A percentile compares a stretch with the other conserved stretches of the same genome.
phyloP scores from a whole-genome alignment of 2,329 filamentous ascomycete species.

The Berkeleyomyces basicola region DNA sequence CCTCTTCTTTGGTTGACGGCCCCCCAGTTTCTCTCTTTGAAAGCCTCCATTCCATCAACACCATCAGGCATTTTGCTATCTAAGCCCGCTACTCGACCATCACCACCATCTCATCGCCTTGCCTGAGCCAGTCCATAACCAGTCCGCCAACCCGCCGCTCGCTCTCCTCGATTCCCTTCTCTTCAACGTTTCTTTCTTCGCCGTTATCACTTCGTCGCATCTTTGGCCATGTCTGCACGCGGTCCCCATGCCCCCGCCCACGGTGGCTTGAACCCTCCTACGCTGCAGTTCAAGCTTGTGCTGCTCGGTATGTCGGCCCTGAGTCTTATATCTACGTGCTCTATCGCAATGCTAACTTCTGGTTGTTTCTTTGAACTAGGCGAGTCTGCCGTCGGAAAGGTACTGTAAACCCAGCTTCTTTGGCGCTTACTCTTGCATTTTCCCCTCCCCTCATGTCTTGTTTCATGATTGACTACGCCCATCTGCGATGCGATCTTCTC shows the following conservation, averaged over 20 bases:
- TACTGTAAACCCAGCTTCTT: slow-evolving; percentile 23
- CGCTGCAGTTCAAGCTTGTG: slow-evolving; percentile 98
- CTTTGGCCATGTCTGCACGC: slow-evolving; percentile 63
- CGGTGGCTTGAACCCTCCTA: slow-evolving; percentile 59
- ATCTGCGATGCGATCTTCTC: no score
- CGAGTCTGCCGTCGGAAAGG: slow-evolving; percentile 98
- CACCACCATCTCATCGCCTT: background rate
- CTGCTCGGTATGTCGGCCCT: slow-evolving; percentile 58
- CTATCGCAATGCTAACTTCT: background rate
- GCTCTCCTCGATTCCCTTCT: background rate
- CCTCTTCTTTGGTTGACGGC: background rate
- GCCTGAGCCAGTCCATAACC: background rate
- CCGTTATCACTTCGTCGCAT: slow-evolving; percentile 14
- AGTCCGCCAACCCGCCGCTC: background rate
- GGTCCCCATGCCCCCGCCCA: slow-evolving; percentile 37
- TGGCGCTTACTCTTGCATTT: background rate
- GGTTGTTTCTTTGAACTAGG: slow-evolving; percentile 27
- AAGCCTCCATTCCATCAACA: background rate
- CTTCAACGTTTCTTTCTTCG: background rate
- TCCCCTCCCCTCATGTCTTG: background rate
- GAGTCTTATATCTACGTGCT: no score
- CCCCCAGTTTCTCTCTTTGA: background rate
- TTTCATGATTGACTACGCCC: background rate
- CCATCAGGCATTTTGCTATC: background rate
- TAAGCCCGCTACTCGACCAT: background rate